A percentile compares a stretch with the other conserved stretches of the same genome.
phyloP scores from a whole-genome alignment of 305 asterid species.

The Solanum aculeatissimum region DNA sequence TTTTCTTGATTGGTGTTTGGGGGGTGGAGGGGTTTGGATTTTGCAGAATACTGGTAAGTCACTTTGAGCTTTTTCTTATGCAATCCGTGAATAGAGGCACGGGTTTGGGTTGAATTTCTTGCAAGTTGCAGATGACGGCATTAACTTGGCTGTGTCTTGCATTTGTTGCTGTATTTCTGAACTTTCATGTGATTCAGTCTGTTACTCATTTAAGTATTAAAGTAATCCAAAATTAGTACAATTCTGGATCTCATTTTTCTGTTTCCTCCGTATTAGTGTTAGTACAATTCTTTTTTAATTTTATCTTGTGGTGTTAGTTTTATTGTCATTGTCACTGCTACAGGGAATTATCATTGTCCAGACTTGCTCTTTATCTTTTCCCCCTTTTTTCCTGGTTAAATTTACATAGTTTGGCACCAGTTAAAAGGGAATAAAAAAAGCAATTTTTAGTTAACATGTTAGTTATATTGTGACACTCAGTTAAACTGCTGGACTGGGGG shows the following conservation, averaged over 20 bases:
- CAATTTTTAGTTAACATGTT: not conserved
- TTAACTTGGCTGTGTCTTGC: constrained; percentile 16
- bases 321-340: not conserved
- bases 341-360: not conserved
- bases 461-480: constrained; percentile 22
- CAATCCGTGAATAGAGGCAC: constrained; percentile 77
- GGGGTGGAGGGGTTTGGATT: not conserved
- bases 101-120: constrained; percentile 33
- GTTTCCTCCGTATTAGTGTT: not conserved
- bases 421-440: not conserved
- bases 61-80: constrained; percentile 31
- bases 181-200: constrained; percentile 64
- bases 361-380: not conserved
- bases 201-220: not conserved
- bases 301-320: not conserved
- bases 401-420: not conserved
- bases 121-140: constrained; percentile 36
- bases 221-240: constrained; percentile 8
- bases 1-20: not conserved
- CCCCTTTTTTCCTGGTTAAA: not conserved
- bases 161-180: constrained; percentile 22
- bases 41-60: not conserved
- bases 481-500: constrained; percentile 90
- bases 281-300: not conserved
- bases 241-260: constrained; percentile 27